Evolutionary conservation across 495 filamentous ascomycete species (phyloP), one percentile per base, ranked within the genome.

Genomic region (Staphylotrichum longicolle): DNA sequence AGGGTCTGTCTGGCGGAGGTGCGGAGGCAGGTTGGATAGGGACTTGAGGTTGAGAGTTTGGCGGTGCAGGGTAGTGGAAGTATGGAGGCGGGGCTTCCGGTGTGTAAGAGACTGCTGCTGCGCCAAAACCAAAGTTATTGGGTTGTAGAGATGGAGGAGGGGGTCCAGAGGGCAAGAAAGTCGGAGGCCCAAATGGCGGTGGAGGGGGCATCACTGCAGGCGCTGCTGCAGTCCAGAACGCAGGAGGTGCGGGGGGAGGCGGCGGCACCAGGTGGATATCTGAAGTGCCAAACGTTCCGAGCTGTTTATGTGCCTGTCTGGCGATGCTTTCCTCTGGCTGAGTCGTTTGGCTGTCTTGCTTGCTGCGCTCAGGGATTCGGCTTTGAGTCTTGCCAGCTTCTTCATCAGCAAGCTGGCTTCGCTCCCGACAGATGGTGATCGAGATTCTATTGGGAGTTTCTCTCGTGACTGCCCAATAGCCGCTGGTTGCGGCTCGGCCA

Each of bases 341-440:
- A 54, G 14, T 42, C 27, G 27, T 11, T 20, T 11, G 9, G 12
- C 0, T 20, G 5, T 20, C 12, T 42, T 34, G 34, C 8, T 51
- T 51, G 7, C 1, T 47, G 35, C 7, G 27, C 34, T 3, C 4
- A 40, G 39, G 59, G 34, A 6, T 12, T 12, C 12, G 30, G 10
- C 0, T 10, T 11, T 54, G 34, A 34, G 39, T 55, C 33, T 40
- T 3, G 2, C 5, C 15, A 34, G 1, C 2, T 40, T 62, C 52
- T 12, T 6, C 7, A 9, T 46, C 54, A 32, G 37, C 27, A 10
- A 20, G 7, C 33, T 14, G 9, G 11, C 47, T 57, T 45, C 37
- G 27, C 15, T 62, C 54, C 3, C 54, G 60, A 35, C 56, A 46
- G 5, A 62, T 52, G 46, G 60, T 62, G 45, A 62, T 62, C 5